A percentile compares a stretch with the other conserved stretches of the same genome.
Conservation (phyloP, 768 basidiomycete genomes). For the Pleurotus platypus region DNA sequence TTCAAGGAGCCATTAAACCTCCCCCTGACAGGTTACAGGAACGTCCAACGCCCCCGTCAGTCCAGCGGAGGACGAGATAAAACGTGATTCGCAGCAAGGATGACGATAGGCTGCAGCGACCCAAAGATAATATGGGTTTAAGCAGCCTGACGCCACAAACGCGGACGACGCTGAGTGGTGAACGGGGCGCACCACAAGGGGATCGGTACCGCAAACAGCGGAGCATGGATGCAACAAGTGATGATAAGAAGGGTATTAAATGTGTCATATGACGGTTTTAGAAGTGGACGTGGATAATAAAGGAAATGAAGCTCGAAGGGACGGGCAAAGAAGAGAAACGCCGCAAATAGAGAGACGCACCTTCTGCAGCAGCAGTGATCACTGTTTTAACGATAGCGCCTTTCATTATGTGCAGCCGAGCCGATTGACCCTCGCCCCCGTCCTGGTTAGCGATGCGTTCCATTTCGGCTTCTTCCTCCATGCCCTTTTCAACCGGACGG, state of each 20-base stretch:
- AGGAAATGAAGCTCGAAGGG: neutral
- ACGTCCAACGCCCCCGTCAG: neutral
- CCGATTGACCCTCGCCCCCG: conserved; percentile 47
- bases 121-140: neutral
- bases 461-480: conserved; percentile 16
- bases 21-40: neutral
- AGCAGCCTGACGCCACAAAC: conserved; percentile 2
- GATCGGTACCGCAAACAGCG: conserved; percentile 1
- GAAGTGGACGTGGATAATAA: conserved; percentile 1
- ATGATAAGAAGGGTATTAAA: neutral
- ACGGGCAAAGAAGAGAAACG: neutral
- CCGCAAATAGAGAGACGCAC: conserved; percentile 31
- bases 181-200: neutral
- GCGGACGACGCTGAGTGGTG: neutral
- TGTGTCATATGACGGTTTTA: neutral
- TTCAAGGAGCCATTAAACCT: neutral
- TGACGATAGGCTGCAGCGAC: neutral
- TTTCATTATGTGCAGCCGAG: conserved; percentile 65
- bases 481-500: conserved; percentile 13
- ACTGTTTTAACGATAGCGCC: conserved; percentile 80
- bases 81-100: neutral
- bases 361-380: conserved; percentile 71
- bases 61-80: neutral
- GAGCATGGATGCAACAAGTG: neutral
- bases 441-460: conserved; percentile 23